Percentiles rank a stretch among this genome's conserved stretches.
Evolutionary conservation across 495 filamentous ascomycete genomes (phyloP).

Genomic region (Usnea hakonensis): DNA sequence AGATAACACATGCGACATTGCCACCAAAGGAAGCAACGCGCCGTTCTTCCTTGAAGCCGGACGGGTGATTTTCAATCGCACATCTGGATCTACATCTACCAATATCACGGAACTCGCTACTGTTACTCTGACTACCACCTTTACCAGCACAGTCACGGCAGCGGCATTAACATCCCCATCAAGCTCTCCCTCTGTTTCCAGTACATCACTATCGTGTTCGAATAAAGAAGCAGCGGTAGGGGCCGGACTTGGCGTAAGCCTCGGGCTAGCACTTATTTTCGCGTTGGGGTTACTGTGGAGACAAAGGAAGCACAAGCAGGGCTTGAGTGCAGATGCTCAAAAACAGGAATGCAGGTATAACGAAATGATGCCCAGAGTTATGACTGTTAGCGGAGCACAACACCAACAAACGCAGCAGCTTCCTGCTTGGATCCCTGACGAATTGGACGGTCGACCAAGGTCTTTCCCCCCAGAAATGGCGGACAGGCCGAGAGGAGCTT

Average conservation of each 20-base stretch:
- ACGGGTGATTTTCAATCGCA: constrained; percentile 1
- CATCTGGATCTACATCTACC: background rate
- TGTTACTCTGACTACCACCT: background rate
- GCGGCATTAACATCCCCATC: background rate
- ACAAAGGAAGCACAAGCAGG: background rate
- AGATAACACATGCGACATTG: background rate
- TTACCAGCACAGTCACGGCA: background rate
- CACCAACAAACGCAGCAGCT: background rate
- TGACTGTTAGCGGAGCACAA: background rate
- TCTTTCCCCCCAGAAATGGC: background rate
- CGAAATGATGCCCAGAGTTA: background rate
- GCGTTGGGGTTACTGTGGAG: background rate
- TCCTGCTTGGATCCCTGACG: background rate
- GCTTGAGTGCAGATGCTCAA: background rate
- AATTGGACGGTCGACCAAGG: background rate
- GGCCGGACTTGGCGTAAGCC: background rate
- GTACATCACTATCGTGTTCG: background rate
- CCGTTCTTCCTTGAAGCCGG: background rate
- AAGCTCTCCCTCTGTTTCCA: background rate
- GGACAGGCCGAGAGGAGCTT: background rate
- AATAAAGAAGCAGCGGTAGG: background rate
- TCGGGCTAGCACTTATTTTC: background rate
- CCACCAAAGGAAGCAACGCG: background rate
- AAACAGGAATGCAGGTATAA: background rate
- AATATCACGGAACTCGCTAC: background rate